Base-by-base conservation (phyloP, 2,329 filamentous ascomycete species). In the Colletotrichum sp. region DNA sequence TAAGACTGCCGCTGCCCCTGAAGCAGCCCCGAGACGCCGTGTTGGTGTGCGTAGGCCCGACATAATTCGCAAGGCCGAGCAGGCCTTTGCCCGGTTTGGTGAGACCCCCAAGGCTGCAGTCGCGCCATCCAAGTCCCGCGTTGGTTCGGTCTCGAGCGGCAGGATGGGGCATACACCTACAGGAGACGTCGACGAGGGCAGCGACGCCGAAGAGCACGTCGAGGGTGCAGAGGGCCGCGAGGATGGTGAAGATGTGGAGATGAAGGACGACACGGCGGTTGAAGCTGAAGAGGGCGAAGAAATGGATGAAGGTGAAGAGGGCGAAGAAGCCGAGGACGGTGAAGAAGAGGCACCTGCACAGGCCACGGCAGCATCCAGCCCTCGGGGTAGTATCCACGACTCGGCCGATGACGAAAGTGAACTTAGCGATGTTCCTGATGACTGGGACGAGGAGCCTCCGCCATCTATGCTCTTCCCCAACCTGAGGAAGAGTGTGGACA, bases 401-500 rank as follows among this genome's bases (percentile, higher is more conserved):
- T 93, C 90, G 55, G 92, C 91, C 0, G 92, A 94, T 77, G 92
- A 93, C 71, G 93, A 94, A 82, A 94, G 92, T 80, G 93, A 94
- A 77, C 85, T 94, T 0, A 94, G 92, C 68, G 93, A 94, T 76
- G 89, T 92, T 6, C 87, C 91, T 30, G 84, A 89, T 6, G 90
- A 89, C 55, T 91, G 91, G 72, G 90, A 92, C 68, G 89, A 91
- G 60, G 89, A 92, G 55, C 87, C 89, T 34, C 89, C 90, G 2
- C 85, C 88, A 2, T 87, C 86, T 32, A 83, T 91, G 83, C 68
- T 70, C 3, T 91, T 91, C 69, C 89, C 89, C 0, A 89, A 89
- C 73, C 79, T 91, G 12, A 80, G 85, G 73, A 83, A 83, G 80
- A 85, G 84, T 64, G 81, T 82, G 60, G 84, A 85, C 61, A 79